Base-by-base conservation (phyloP, 306 rosid genomes). In the Sesbania bispinosa region DNA sequence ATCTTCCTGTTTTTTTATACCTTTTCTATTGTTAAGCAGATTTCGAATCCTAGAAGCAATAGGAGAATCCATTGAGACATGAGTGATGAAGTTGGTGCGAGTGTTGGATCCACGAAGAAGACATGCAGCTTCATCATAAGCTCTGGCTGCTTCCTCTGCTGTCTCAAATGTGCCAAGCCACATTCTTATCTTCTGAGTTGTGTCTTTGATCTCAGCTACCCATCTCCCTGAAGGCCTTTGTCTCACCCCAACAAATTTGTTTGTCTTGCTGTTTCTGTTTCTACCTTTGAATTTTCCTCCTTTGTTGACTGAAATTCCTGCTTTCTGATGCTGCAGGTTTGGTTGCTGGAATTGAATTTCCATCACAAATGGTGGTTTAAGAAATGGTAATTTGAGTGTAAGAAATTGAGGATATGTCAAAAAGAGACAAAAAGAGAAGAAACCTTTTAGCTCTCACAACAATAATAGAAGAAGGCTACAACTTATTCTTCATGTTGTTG, bases 191-290 rank as follows among this genome's bases (percentile, higher is more conserved):
- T 88, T 90, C 58, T 88, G 90, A 4, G 90, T 90, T 6, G 97
- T 93, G 85, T 90, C 97, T 77, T 93, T 90, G 79, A 93, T 93
- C 84, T 93, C 98, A 32, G 98, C 98, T 13, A 93, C 98, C 98
- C 98, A 93, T 84, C 98, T 87, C n/a, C 98, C 98, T 7, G 98
- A 93, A 42, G 98, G 96, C 36, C 98, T 87, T 29, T 93, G 97
- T 58, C 98, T 87, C 55, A 93, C 97, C 1, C 98, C 98, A 42
- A 93, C 92, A 79, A 93, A 88, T 64, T 80, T 93, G 87, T 88
- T 88, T 24, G 76, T 62, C 61, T 51, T 77, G 55, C 54, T 80
- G 69, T 76, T 84, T 77, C 83, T 76, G 75, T 13, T 79, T 75
- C 80, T 86, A 29, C 94, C 97, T 73, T 79, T 90, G 71, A 76